These are phyloP conservation scores for Aspergillus amoenus DNA, from an alignment of 2,329 filamentous ascomycete genomes.

Conservation along the genomic window DNA sequence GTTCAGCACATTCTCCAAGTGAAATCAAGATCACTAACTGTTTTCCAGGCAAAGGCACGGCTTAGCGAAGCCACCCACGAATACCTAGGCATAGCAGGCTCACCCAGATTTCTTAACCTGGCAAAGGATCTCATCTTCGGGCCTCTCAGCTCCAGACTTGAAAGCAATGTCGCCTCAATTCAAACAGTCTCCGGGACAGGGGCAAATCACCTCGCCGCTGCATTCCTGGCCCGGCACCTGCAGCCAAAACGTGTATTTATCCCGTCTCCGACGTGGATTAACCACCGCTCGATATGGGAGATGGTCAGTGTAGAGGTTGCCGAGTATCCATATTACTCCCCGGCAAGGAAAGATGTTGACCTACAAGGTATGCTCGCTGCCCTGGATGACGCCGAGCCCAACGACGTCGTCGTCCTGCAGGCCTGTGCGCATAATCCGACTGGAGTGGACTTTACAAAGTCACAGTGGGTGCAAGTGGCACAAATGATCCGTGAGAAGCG, in stretches of 20 bases:
- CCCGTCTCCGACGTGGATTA: slow-evolving; percentile 93
- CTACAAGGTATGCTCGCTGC: slow-evolving; percentile 66
- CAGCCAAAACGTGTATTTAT: slow-evolving; percentile 73
- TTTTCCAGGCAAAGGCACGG: no score
- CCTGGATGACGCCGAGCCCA: slow-evolving; percentile 77
- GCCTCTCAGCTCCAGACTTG: slow-evolving; percentile 35
- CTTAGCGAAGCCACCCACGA: slow-evolving; percentile 60
- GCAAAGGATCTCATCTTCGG: slow-evolving; percentile 80
- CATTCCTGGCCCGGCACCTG: slow-evolving; percentile 89
- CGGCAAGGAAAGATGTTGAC: slow-evolving; percentile 46
- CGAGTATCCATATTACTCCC: slow-evolving; percentile 89
- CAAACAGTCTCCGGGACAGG: slow-evolving; percentile 97
- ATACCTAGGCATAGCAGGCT: slow-evolving; percentile 91
- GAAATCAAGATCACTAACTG: no score
- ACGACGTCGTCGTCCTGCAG: slow-evolving; percentile 84
- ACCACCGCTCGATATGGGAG: slow-evolving; percentile 92
- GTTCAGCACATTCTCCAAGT: fast-evolving
- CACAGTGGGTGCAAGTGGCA: slow-evolving; percentile 90
- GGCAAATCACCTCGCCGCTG: slow-evolving; percentile 84
- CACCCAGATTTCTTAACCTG: slow-evolving; percentile 76
- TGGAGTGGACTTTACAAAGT: slow-evolving; percentile 84
- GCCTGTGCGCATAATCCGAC: slow-evolving; percentile 98
- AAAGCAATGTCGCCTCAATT: slow-evolving; percentile 59
- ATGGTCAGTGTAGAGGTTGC: slow-evolving; percentile 71
- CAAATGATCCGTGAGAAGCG: slow-evolving; percentile 72